Percentiles rank a stretch among this genome's conserved stretches.
Conservation (phyloP, 2,329 filamentous ascomycete species). For the Penicillium sp. region DNA sequence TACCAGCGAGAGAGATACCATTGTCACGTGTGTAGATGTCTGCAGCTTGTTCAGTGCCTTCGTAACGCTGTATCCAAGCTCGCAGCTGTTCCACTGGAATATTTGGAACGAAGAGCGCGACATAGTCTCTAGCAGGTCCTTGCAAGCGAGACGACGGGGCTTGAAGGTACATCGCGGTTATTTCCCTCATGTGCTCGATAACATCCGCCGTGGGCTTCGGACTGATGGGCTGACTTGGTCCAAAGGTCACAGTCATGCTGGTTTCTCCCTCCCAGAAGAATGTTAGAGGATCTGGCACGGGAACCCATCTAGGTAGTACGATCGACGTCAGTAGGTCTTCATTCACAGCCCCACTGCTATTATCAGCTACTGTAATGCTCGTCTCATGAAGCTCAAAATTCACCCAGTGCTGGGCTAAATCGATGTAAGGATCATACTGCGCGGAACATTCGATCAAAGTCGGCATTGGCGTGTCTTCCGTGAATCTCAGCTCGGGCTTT, state of each 20-base stretch:
- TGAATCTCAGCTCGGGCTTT: constrained; percentile 34
- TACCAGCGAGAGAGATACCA: constrained; percentile 17
- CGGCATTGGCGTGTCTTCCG: constrained; percentile 22
- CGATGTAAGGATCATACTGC: constrained; percentile 38
- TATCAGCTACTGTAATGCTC: constrained; percentile 25
- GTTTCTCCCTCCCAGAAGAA: constrained; percentile 37
- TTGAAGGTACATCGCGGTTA: constrained; percentile 34
- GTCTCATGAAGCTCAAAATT: constrained; percentile 28
- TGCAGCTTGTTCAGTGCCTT: constrained; percentile 27
- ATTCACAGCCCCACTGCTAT: constrained; percentile 12
- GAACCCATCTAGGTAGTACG: constrained; percentile 23
- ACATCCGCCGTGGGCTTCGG: constrained; percentile 15
- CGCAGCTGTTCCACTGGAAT: constrained; percentile 21
- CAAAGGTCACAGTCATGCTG: constrained; percentile 19
- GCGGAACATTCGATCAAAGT: constrained; percentile 29
- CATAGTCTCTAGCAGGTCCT: constrained; percentile 26
- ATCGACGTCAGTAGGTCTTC: constrained; percentile 28
- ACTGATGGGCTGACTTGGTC: background rate
- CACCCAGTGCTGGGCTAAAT: constrained; percentile 35
- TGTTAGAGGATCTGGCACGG: constrained; percentile 28
- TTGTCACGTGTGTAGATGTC: constrained; percentile 27
- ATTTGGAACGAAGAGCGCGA: constrained; percentile 34
- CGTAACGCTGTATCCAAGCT: constrained; percentile 29
- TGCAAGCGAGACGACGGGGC: constrained; percentile 22
- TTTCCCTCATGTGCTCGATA: constrained; percentile 40